A percentile compares a stretch with the other conserved stretches of the same genome.
Conservation (phyloP, 2,329 filamentous ascomycete genomes). For the Penicillium sp. region DNA sequence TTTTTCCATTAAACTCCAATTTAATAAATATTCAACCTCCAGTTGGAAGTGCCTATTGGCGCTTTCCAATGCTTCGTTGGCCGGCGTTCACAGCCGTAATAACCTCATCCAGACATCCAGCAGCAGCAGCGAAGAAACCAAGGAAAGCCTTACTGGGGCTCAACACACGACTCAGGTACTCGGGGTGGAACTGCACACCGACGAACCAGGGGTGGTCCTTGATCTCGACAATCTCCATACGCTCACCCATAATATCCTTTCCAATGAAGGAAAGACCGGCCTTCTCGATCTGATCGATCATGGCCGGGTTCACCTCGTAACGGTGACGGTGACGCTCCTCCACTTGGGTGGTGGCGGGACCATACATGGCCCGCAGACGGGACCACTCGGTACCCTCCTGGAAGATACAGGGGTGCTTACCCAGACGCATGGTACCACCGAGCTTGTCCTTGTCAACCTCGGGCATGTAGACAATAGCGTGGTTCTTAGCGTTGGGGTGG, state of each 20-base stretch:
- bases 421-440: conserved; percentile 85
- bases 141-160: conserved; percentile 74
- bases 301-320: conserved; percentile 85
- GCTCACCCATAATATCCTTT: conserved; percentile 73
- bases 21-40: neutral
- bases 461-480: conserved; percentile 88
- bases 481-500: conserved; percentile 58
- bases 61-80: conserved; percentile 16
- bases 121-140: conserved; percentile 78
- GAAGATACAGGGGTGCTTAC: conserved; percentile 72
- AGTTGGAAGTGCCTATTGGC: neutral
- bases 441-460: conserved; percentile 74
- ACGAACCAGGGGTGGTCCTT: conserved; percentile 84
- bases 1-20: conserved; percentile 1
- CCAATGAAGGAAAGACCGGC: conserved; percentile 74
- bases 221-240: conserved; percentile 82
- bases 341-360: conserved; percentile 50
- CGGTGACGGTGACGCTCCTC: conserved; percentile 82
- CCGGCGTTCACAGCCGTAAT: conserved; percentile 21
- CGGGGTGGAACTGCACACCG: conserved; percentile 84
- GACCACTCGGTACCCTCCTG: conserved; percentile 75
- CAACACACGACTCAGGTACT: conserved; percentile 76
- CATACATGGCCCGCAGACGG: conserved; percentile 74
- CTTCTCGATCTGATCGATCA: conserved; percentile 66
- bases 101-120: conserved; percentile 61